Base-by-base conservation (phyloP, 2,329 filamentous ascomycete species). In the Huntiella bhutanensis region DNA sequence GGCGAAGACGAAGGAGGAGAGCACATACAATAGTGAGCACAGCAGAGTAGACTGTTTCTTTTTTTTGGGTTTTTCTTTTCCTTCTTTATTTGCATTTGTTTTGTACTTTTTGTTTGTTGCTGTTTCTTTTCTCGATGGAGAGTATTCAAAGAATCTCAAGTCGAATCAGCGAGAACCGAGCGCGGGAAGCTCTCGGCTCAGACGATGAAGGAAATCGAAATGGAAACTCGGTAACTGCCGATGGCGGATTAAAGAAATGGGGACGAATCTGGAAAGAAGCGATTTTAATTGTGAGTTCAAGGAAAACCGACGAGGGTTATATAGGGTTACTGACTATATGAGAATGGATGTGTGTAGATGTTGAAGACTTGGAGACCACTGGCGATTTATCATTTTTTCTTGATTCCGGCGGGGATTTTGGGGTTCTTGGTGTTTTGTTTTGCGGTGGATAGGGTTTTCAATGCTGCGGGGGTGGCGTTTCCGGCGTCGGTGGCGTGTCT, bases 401-500 rank as follows among this genome's bases (percentile, higher is more conserved):
- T 64, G 50, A 65, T 74, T 0, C 73, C 72, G 0, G 36, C 62
- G 0, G 65, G 65, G 33, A 59, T 67, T 45, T 52, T 62, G 17
- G 52, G 57, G 16, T 63, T 65, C 5, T 57, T 69, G 7, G 56
- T 59, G 11, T 60, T 57, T 2, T 66, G 64, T 51, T 68, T 67
- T 46, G 66, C 61, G 32, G 58, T 67, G 19, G 59, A 66, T 51
- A 58, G 58, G n/a, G 52, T 68, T 17, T 60, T 69, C 49, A 59
- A 59, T 10, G 55, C 69, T 5, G 64, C 66, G 46, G 61, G 62
- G 16, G 64, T 75, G 5, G 63, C 69, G 0, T 78, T 78, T 50
- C 73, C 73, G 1, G 68, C 73, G 2, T 75, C 71, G 2, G 73
- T 77, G 3, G 71, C 73, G 3, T 71, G 69, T 38, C 62, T 77